Percentiles rank a stretch among this genome's conserved stretches.
These are phyloP conservation scores for Discostella pseudostelligera DNA, from an alignment of 108 stramenopile species.

Conservation along the genomic window DNA sequence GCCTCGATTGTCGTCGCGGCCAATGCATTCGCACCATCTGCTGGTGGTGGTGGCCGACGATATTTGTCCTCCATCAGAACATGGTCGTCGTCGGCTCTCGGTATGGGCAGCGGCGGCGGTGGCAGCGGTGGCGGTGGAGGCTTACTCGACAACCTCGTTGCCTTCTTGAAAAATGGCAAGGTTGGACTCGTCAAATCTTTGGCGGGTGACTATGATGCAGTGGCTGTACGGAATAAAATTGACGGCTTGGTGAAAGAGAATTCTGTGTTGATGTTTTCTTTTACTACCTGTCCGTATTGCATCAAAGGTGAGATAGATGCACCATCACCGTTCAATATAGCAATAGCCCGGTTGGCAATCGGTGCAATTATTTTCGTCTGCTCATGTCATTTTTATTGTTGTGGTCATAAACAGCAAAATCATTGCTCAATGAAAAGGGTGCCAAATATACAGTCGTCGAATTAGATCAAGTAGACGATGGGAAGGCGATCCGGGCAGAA, in stretches of 20 bases:
- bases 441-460: constrained; percentile 75
- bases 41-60: neutral
- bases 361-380: too few relatives aligned
- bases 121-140: neutral
- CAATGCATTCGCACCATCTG: constrained; percentile 1
- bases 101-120: neutral
- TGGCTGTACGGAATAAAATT: constrained; percentile 52
- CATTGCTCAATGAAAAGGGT: constrained; percentile 62
- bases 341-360: too few relatives aligned
- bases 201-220: constrained; percentile 83
- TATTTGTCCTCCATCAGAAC: neutral
- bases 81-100: neutral
- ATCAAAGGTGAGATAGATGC: constrained; percentile 46
- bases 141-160: constrained; percentile 8
- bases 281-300: constrained; percentile 89
- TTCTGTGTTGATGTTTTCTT: constrained; percentile 61
- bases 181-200: constrained; percentile 75
- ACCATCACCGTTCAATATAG: too few relatives aligned
- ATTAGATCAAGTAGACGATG: constrained; percentile 66
- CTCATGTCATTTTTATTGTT: too few relatives aligned
- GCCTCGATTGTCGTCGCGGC: constrained; percentile 3
- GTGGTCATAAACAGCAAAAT: constrained; percentile 62
- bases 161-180: constrained; percentile 79
- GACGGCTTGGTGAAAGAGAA: constrained; percentile 58
- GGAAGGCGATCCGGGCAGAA: constrained; percentile 87